Evolutionary conservation across 2,329 filamentous ascomycete species (phyloP).

Genomic region (Trichoderma lentiforme): DNA sequence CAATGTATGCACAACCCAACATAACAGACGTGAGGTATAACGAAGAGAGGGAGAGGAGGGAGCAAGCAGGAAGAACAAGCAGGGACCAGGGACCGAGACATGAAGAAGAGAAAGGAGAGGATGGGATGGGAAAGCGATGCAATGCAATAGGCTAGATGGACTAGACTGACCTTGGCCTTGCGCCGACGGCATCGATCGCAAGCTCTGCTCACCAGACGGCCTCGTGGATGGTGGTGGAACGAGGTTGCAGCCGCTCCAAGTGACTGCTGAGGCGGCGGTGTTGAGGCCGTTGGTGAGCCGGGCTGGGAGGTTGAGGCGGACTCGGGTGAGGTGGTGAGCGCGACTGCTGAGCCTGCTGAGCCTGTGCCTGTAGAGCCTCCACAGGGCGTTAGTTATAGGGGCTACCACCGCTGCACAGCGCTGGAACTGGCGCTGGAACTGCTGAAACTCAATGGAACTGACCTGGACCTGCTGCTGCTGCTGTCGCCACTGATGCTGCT

Average conservation of each 20-base stretch:
- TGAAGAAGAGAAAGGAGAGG: background rate
- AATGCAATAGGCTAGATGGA: background rate
- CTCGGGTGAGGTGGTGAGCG: background rate
- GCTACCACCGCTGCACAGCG: background rate
- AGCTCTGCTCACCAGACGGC: constrained; percentile 26
- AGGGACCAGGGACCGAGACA: background rate
- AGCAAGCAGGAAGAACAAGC: background rate
- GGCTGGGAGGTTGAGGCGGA: constrained; percentile 9
- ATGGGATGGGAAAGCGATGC: background rate
- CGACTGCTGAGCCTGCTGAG: background rate
- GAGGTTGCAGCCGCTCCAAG: background rate
- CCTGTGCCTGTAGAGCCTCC: constrained; percentile 20
- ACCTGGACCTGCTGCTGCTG: constrained; percentile 2
- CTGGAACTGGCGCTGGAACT: background rate
- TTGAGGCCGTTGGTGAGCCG: constrained; percentile 6
- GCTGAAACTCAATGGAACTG: background rate
- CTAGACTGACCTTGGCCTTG: constrained; percentile 33
- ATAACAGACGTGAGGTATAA: background rate
- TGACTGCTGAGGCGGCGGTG: constrained; percentile 6
- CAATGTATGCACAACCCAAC: background rate
- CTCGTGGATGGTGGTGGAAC: constrained; percentile 15
- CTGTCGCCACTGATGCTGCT: background rate
- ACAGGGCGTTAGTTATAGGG: constrained; percentile 27
- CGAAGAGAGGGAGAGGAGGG: background rate
- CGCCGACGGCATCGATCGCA: constrained; percentile 37